Evolutionary conservation across 2,329 filamentous ascomycete genomes (phyloP).

Genomic region (Beauveria sp.): DNA sequence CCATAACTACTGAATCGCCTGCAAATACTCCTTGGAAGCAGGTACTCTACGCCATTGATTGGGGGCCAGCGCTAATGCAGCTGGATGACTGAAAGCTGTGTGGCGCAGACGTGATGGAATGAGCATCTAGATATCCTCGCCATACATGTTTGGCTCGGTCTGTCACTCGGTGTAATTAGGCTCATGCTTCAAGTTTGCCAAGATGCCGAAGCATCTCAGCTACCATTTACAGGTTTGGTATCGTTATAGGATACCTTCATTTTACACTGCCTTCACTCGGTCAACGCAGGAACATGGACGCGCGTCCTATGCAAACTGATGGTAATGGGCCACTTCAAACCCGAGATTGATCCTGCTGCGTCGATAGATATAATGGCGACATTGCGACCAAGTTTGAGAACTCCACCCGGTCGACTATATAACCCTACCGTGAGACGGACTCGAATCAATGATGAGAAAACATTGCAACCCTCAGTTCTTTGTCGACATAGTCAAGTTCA

Average conservation of each 20-base stretch:
- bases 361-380: no score
- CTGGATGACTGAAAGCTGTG: background rate
- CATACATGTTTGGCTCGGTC: background rate
- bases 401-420: no score
- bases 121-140: no score
- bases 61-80: background rate
- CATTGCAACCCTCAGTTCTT: background rate
- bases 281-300: background rate
- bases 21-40: background rate
- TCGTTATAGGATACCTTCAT: no score
- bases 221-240: background rate
- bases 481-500: background rate
- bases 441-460: no score
- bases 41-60: no score
- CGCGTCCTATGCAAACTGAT: background rate
- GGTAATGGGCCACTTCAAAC: no score
- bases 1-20: background rate
- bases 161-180: background rate
- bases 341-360: no score
- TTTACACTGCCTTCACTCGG: background rate
- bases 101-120: background rate
- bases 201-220: background rate
- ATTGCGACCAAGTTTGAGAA: no score
- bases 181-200: background rate
- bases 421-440: no score